phyloP scores from a whole-genome alignment of 176 grass and related monocot species.

The Oryza nivara region DNA sequence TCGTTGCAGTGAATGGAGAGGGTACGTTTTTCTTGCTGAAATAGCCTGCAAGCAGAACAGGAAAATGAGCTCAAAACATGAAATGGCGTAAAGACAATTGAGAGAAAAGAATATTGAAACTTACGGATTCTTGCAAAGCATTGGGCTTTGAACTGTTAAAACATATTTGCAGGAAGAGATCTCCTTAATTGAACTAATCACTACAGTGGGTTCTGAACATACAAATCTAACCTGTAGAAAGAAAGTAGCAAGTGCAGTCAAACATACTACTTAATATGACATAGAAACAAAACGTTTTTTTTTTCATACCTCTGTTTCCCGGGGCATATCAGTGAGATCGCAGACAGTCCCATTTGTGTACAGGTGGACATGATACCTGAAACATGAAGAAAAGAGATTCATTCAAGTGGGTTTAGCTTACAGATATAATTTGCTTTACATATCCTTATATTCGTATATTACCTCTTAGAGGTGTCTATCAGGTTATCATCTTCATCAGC shows the following conservation, averaged over 20 bases:
- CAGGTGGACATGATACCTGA: slow-evolving; percentile 89
- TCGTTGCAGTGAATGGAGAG: slow-evolving; percentile 80
- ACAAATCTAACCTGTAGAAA: slow-evolving; percentile 83
- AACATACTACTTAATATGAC: neutral
- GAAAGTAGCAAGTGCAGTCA: slow-evolving; percentile 10
- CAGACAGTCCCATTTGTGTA: slow-evolving; percentile 89
- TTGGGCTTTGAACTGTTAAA: slow-evolving; percentile 67
- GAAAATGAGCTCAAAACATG: slow-evolving; percentile 1
- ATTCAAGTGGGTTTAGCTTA: slow-evolving; percentile 8
- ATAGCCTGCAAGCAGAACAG: slow-evolving; percentile 54
- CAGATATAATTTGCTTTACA: neutral
- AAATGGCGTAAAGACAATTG: neutral
- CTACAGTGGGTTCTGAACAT: slow-evolving; percentile 67
- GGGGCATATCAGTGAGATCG: slow-evolving; percentile 77
- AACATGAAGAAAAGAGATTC: slow-evolving; percentile 21
- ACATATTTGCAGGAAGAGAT: slow-evolving; percentile 96
- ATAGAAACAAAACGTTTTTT: neutral
- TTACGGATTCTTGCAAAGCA: slow-evolving; percentile 98
- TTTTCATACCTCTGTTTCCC: slow-evolving; percentile 79
- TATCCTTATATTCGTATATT: neutral
- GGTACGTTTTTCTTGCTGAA: slow-evolving; percentile 79
- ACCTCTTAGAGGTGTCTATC: slow-evolving; percentile 89
- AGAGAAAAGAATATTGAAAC: slow-evolving; percentile 21
- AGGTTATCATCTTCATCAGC: slow-evolving; percentile 48
- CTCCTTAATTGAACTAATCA: slow-evolving; percentile 92